Evolutionary conservation across 2,329 filamentous ascomycete species (phyloP).

Genomic region (Colletotrichum horii): DNA sequence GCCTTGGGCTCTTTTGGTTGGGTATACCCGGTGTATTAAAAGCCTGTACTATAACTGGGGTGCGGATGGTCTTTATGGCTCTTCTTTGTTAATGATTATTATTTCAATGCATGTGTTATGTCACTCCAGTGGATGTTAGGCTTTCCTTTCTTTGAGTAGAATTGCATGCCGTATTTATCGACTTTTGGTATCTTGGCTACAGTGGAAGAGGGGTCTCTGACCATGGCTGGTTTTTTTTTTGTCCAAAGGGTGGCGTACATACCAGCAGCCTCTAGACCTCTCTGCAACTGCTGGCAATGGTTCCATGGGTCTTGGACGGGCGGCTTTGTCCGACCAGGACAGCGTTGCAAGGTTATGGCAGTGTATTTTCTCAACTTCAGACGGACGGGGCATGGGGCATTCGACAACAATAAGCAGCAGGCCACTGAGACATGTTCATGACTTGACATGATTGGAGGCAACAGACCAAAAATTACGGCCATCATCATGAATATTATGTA

Average conservation of each 20-base stretch:
- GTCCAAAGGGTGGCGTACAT: neutral
- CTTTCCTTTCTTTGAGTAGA: neutral
- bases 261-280: neutral
- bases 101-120: neutral
- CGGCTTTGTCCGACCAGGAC: neutral
- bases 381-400: neutral
- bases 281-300: neutral
- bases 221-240: no score
- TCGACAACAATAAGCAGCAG: neutral
- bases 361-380: neutral
- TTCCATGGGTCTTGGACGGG: neutral
- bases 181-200: neutral
- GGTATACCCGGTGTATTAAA: conserved; percentile 20
- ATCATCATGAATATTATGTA: neutral
- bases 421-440: neutral
- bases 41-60: conserved; percentile 16
- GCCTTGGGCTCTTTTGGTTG: neutral
- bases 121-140: neutral
- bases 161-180: neutral
- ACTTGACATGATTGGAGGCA: neutral
- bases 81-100: conserved; percentile 1
- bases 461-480: neutral
- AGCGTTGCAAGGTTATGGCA: neutral
- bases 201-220: no score
- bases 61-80: neutral